Conservation (phyloP, 345 rosid species). For the Cardamine resedifolia region DNA sequence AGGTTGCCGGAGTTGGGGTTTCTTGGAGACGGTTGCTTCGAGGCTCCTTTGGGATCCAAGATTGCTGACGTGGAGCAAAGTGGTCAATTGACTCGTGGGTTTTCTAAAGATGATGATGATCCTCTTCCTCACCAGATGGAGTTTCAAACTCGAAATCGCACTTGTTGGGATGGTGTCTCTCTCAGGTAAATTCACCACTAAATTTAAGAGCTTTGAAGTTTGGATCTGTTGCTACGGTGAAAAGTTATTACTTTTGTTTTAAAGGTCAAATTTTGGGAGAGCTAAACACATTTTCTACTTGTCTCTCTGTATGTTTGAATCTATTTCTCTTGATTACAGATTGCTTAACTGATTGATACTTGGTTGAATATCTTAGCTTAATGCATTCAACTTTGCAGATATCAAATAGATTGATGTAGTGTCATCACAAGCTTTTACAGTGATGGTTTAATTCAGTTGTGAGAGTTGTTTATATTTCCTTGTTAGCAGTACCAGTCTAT, state of each 20-base stretch:
- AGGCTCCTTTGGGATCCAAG: constrained; percentile 34
- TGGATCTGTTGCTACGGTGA: constrained; percentile 26
- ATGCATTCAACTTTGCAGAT: constrained; percentile 4
- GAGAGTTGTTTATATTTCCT: constrained; percentile 9
- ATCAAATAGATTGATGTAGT: constrained; percentile 12
- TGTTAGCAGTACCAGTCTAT: not conserved
- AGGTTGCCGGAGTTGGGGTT: constrained; percentile 40
- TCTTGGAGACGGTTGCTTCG: constrained; percentile 37
- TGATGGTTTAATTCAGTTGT: constrained; percentile 14
- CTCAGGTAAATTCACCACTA: constrained; percentile 13
- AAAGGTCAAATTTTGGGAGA: not conserved
- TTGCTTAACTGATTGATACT: not conserved
- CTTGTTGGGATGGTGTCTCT: constrained; percentile 27
- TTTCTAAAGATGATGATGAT: not conserved
- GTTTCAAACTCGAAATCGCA: constrained; percentile 5
- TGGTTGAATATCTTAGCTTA: not conserved
- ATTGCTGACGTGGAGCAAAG: constrained; percentile 26
- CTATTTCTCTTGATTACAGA: not conserved
- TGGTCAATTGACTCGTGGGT: constrained; percentile 10
- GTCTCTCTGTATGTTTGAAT: not conserved
- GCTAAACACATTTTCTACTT: not conserved
- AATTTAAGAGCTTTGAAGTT: not conserved
- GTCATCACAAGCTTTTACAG: constrained; percentile 13
- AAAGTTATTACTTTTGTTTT: not conserved
- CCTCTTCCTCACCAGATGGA: not conserved